Base-by-base conservation (phyloP, 495 filamentous ascomycete species). In the Penicillium bialowiezense region DNA sequence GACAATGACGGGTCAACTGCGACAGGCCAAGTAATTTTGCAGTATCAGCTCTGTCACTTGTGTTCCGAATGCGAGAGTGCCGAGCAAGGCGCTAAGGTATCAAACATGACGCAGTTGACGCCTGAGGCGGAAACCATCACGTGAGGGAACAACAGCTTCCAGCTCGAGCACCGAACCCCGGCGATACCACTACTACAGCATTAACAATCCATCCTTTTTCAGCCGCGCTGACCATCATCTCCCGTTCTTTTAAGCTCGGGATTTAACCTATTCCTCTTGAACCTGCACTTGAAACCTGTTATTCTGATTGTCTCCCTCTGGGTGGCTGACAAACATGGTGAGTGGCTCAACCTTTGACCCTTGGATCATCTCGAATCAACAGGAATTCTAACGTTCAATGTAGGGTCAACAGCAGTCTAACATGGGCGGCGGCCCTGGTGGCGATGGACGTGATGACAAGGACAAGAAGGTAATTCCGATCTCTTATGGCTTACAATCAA, bases 381-480 rank as follows among this genome's bases (percentile, higher is more conserved):
- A 49, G 40, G n/a, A n/a, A n/a, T n/a, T 48, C 62, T 70, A 56
- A 69, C 58, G 48, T 29, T 57, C 15, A 21, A 56, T 39, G 3
- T 20, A 77, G 73, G 73, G 73, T 69, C 88, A 92, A 68, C 87
- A 88, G 68, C 89, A 93, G 65, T 96, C 92, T 65, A 89, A 86
- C 51, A 84, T 93, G 68, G 87, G 88, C 52, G 85, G 77, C 36
- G 79, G 75, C 39, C 76, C 73, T 48, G 87, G 87, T 48, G 83
- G 83, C 44, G 87, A 91, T 70, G 84, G 83, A 48, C 84, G 82
- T 47, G 87, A 96, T 68, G 88, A 90, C 19, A 96, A 96, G 71
- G 90, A 96, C 55, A 90, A 92, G 75, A 96, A 97, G 88, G 91
- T 96, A 78, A 48, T 73, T 48, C 5, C 7, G 33, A 15, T 41